A percentile compares a stretch with the other conserved stretches of the same genome.
Evolutionary conservation across 495 filamentous ascomycete species (phyloP).

Genomic region (Aspergillus ostianus): DNA sequence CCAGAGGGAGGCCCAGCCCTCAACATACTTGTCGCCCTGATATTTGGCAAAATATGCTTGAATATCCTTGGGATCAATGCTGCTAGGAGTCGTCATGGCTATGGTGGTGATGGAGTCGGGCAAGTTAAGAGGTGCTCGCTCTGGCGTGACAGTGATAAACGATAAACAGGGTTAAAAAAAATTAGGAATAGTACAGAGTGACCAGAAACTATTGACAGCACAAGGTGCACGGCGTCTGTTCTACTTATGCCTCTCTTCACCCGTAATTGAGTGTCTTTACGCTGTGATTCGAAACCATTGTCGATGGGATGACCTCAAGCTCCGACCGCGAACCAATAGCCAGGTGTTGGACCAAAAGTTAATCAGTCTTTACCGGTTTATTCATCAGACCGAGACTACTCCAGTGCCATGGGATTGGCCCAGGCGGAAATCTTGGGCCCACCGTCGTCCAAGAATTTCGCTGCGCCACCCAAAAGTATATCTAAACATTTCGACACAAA

Average conservation of each 20-base stretch:
- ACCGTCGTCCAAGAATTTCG: too few species aligned
- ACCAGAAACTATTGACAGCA: constrained; percentile 14
- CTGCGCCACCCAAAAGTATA: too few species aligned
- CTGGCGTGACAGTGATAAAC: constrained; percentile 16
- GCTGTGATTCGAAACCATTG: constrained; percentile 10
- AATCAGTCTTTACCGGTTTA: constrained; percentile 16
- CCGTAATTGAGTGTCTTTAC: constrained; percentile 11
- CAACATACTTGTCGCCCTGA: constrained; percentile 29
- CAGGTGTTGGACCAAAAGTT: constrained; percentile 10
- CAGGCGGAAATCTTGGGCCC: too few species aligned
- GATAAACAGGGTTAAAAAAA: constrained; percentile 13
- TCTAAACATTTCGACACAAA: too few species aligned
- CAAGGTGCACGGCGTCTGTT: constrained; percentile 12
- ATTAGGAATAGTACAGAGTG: constrained; percentile 14
- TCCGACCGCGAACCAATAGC: constrained; percentile 15
- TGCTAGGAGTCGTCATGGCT: constrained; percentile 24
- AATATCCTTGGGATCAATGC: constrained; percentile 23
- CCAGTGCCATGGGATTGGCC: too few species aligned
- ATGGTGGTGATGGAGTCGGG: constrained; percentile 15
- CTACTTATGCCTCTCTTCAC: constrained; percentile 10
- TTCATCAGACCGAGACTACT: too few species aligned
- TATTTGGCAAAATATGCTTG: constrained; percentile 31
- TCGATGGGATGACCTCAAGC: constrained; percentile 12
- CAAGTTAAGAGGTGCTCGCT: constrained; percentile 12
- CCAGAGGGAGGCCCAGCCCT: constrained; percentile 65